phyloP scores from a whole-genome alignment of 352 stramenopile genomes.

The Phytophthora chlamydospora region DNA sequence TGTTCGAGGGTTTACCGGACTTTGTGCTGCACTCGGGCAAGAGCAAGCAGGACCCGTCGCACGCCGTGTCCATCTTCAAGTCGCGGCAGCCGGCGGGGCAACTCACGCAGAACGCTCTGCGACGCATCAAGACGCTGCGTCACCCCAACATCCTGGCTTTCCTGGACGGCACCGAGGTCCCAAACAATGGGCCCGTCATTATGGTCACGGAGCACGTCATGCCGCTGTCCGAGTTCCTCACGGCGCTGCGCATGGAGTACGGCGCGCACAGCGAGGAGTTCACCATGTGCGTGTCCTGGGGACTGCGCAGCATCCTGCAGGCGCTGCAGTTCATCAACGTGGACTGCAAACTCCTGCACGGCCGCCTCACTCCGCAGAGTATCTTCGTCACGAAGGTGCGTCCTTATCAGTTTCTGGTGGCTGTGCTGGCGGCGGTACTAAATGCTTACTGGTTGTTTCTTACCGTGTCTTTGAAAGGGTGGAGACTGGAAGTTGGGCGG shows the following conservation, averaged over 20 bases:
- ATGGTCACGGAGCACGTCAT: slow-evolving; percentile 95
- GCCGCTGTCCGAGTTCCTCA: slow-evolving; percentile 90
- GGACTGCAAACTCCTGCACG: slow-evolving; percentile 94
- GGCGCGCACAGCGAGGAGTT: slow-evolving; percentile 68
- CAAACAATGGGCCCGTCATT: slow-evolving; percentile 88
- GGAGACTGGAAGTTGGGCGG: slow-evolving; percentile 97
- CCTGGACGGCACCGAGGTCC: slow-evolving; percentile 78
- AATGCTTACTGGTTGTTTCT: neutral
- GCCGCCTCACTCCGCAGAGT: slow-evolving; percentile 87
- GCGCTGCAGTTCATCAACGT: slow-evolving; percentile 94
- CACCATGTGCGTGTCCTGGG: slow-evolving; percentile 92
- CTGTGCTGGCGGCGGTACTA: neutral
- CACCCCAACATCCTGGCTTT: slow-evolving; percentile 95
- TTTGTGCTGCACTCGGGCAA: slow-evolving; percentile 89
- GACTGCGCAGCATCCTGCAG: slow-evolving; percentile 91
- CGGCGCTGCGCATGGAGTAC: slow-evolving; percentile 69
- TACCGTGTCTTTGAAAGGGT: slow-evolving; percentile 41
- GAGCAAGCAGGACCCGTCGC: slow-evolving; percentile 79
- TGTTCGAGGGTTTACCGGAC: slow-evolving; percentile 71
- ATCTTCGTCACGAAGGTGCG: slow-evolving; percentile 94
- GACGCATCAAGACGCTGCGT: slow-evolving; percentile 92
- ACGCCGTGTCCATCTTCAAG: slow-evolving; percentile 93
- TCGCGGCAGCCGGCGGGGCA: slow-evolving; percentile 78
- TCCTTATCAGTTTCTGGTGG: too few species aligned
- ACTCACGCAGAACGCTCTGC: slow-evolving; percentile 91